Evolutionary conservation across 306 rosid species (phyloP).

Genomic region (Begonia masoniana): DNA sequence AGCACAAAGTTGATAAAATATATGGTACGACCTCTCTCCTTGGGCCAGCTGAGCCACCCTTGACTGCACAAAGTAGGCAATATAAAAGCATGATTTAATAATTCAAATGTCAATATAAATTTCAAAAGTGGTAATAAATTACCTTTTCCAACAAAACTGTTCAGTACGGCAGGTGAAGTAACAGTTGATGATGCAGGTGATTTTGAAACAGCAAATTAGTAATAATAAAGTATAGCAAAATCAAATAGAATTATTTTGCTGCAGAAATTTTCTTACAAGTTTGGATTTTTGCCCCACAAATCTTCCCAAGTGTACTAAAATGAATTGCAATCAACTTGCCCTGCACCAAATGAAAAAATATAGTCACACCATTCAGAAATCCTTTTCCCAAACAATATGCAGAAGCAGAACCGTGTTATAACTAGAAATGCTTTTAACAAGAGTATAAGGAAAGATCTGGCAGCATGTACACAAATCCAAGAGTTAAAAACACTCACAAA

Average conservation of each 20-base stretch:
- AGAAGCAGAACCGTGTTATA: background rate
- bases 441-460: slow-evolving; percentile 13
- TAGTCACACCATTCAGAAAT: slow-evolving; percentile 13
- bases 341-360: slow-evolving; percentile 32
- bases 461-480: no score
- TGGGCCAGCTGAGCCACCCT: slow-evolving; percentile 66
- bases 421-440: background rate
- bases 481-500: slow-evolving; percentile 44
- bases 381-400: background rate
- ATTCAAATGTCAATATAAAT: slow-evolving; percentile 12
- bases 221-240: slow-evolving; percentile 9
- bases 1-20: slow-evolving; percentile 94
- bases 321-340: slow-evolving; percentile 84
- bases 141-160: slow-evolving; percentile 89
- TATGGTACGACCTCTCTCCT: slow-evolving; percentile 78
- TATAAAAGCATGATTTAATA: slow-evolving; percentile 11
- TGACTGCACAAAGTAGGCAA: slow-evolving; percentile 48
- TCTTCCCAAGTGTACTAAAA: slow-evolving; percentile 59
- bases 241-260: slow-evolving; percentile 9
- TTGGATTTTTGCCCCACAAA: slow-evolving; percentile 75
- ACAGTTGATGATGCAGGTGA: slow-evolving; percentile 25
- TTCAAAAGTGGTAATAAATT: slow-evolving; percentile 22
- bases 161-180: slow-evolving; percentile 14
- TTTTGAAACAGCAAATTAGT: slow-evolving; percentile 30
- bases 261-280: slow-evolving; percentile 52